Evolutionary conservation across 441 rosid species (phyloP), one percentile per base, ranked within the genome.

Genomic region (Manihot esculenta): DNA sequence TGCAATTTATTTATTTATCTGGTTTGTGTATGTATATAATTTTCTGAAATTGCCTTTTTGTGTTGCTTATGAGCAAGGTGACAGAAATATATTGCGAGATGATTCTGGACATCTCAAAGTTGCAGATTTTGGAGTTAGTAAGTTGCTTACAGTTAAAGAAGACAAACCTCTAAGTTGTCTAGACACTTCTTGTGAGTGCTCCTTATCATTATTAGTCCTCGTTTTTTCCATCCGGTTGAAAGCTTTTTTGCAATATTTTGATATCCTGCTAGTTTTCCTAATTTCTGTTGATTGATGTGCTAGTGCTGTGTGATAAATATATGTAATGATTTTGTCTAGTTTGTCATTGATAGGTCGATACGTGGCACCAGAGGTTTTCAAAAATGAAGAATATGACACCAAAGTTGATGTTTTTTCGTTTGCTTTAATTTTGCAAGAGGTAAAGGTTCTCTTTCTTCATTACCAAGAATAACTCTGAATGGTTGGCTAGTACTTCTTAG

Each of bases 361-460:
- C 66, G 78, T 90, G 57, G 99, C 98, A 35, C 99, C 99, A 0
- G 99, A 94, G 82, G 99, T 89, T 73, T 84, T 87, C 79, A 84
- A 70, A 61, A 79, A 82, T 49, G 89, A 76, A 83, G 91, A 85
- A 45, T 95, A 92, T 61, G 99, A 85, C 72, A 95, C 96, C 64
- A 95, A 95, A 89, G 98, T 87, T 48, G 99, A 95, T 73, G 96
- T 95, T 12, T 95, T 95, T 84, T 89, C 98, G 27, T 95, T 91
- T 77, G 98, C 98, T 56, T 82, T 95, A 76, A 95, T 95, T 42
- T 77, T 92, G 69, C 98, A 95, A 74, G 99, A 95, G 93, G 98
- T 91, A 79, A 82, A 48, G 30, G 35, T 42, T 66, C 42, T 18
- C 48, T 21, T 54, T 56, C 42, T n/a, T 59, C 18, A 38, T 27